Base-by-base conservation (phyloP, 139 green algal genomes). In the Chlorella sp. region DNA sequence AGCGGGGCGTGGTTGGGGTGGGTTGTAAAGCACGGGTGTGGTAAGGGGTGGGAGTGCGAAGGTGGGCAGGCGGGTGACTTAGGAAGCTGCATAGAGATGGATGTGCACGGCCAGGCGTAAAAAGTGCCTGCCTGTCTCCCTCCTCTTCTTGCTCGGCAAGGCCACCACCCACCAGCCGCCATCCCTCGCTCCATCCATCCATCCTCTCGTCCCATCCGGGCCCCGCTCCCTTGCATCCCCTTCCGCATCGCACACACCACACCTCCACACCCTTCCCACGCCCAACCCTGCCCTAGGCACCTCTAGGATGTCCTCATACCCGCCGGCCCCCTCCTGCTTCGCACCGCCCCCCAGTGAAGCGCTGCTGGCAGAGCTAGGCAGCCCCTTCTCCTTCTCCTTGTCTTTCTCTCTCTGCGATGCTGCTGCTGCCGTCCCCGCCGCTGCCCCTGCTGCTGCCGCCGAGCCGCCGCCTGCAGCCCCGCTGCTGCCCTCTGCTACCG, bases 391-490 rank as follows among this genome's bases (percentile, higher is more conserved):
- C 48, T 77, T 15, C 79, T 69, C 15, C 36, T 57, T 57, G 5
- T 57, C 48, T 9, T 57, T 57, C 48, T 57, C 48, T 57, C 9
- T 57, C 48, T 57, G 48, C 48, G 48, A 5, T 57, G 48, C 48
- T 57, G 48, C 48, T n/a, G n/a, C n/a, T n/a, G n/a, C n/a, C n/a
- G 75, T 11, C 48, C 48, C 48, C 48, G 48, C 48, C 48, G 18
- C 78, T 34, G 78, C 86, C 42, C 28, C 86, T 77, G 75, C 73
- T 75, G 16, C 86, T 73, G 69, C 60, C 1, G 73, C 71, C 30
- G 73, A 79, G 42, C 36, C 42, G 37, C n/a, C 48, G 53, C 80
- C 87, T 83, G 73, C 87, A 26, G 71, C 86, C 1, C 48, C 78
- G 78, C 91, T 85, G 32, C 66, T 86, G 57, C 42, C 48, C 4